Evolutionary conservation across 2,329 filamentous ascomycete genomes (phyloP).

Genomic region (Ceratocystis albifundus): DNA sequence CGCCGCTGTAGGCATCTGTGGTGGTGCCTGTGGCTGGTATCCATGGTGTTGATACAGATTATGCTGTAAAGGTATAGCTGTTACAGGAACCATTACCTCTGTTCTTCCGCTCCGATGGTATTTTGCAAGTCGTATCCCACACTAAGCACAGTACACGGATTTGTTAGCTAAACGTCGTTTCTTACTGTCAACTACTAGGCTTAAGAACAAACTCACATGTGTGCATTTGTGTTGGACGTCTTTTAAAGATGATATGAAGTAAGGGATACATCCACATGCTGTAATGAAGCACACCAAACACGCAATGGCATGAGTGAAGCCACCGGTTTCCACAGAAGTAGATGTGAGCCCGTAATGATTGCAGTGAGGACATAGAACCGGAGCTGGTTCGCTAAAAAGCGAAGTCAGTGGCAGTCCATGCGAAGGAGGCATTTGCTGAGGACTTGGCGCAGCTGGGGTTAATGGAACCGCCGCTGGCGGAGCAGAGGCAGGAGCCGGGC

Average conservation of each 20-base stretch:
- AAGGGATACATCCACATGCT: conserved; percentile 26
- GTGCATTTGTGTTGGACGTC: conserved; percentile 26
- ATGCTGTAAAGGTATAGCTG: conserved; percentile 13
- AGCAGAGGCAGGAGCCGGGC: neutral
- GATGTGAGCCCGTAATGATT: conserved; percentile 22
- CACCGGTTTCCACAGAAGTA: conserved; percentile 3
- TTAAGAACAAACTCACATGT: conserved; percentile 18
- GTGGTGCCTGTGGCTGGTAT: conserved; percentile 9
- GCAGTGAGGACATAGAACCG: conserved; percentile 26
- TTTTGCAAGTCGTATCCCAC: conserved; percentile 26
- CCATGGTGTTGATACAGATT: neutral
- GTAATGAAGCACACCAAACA: conserved; percentile 25
- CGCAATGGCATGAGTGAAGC: conserved; percentile 26
- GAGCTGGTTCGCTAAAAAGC: conserved; percentile 24
- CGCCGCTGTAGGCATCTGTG: neutral
- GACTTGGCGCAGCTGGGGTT: neutral
- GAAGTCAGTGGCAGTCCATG: conserved; percentile 19
- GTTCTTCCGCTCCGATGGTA: conserved; percentile 27
- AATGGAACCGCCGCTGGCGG: neutral
- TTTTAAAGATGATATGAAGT: conserved; percentile 25
- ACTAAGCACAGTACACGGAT: conserved; percentile 18
- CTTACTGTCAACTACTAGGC: no score
- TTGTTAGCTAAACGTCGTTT: conserved; percentile 18
- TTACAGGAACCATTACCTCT: conserved; percentile 25
- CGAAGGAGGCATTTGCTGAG: neutral